These are phyloP conservation scores for Scleroderma citrinum DNA, from an alignment of 768 basidiomycete species.

Conservation along the genomic window DNA sequence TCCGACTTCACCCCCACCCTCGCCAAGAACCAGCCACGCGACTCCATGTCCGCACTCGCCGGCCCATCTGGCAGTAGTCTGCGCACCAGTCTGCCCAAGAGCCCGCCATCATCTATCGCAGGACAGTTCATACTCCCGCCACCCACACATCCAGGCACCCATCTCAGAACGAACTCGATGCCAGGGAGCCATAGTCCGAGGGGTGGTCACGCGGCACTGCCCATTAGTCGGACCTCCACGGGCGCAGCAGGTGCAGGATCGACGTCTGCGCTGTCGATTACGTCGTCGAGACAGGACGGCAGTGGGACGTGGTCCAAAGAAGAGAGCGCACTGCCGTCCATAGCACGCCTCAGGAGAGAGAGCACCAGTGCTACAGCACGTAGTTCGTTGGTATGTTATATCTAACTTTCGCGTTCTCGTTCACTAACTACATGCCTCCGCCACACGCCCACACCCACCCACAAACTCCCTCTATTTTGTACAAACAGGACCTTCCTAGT, in stretches of 20 bases:
- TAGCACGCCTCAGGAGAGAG: conserved; percentile 45
- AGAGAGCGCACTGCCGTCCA: conserved; percentile 28
- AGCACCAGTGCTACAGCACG: conserved; percentile 39
- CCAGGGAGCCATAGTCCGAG: conserved; percentile 33
- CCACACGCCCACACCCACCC: too few relatives aligned
- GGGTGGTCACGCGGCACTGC: conserved; percentile 24
- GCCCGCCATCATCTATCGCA: conserved; percentile 38
- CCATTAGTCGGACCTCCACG: conserved; percentile 31
- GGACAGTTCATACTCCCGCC: conserved; percentile 40
- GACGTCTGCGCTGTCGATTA: conserved; percentile 35
- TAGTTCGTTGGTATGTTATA: conserved; percentile 17
- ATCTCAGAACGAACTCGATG: conserved; percentile 34
- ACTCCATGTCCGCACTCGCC: conserved; percentile 42
- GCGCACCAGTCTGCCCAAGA: conserved; percentile 41
- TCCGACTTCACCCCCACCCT: conserved; percentile 69
- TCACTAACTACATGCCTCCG: not conserved
- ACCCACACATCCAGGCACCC: conserved; percentile 6
- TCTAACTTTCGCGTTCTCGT: not conserved
- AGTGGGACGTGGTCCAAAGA: conserved; percentile 34
- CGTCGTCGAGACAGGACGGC: conserved; percentile 36
- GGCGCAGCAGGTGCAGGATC: conserved; percentile 26
- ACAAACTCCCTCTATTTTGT: conserved; percentile 6
- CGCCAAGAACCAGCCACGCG: conserved; percentile 55
- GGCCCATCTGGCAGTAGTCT: conserved; percentile 27
- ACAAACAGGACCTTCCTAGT: conserved; percentile 32